Percentiles rank a stretch among this genome's conserved stretches.
phyloP scores from a whole-genome alignment of 2,329 filamentous ascomycete species.

The Daldinia sp. region DNA sequence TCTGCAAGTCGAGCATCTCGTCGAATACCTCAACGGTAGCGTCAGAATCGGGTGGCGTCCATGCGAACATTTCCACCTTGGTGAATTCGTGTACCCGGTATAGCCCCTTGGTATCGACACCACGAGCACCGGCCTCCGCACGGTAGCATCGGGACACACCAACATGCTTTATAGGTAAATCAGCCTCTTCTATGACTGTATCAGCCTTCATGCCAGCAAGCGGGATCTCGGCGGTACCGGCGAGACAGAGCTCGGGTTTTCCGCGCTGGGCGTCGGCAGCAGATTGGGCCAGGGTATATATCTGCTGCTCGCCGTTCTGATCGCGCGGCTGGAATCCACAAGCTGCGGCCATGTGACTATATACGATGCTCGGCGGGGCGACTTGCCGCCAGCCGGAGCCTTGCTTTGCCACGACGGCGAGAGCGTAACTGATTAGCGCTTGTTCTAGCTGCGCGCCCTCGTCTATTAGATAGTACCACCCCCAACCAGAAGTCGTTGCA shows the following conservation, averaged over 20 bases:
- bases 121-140: conserved; percentile 91
- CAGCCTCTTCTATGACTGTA: conserved; percentile 70
- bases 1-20: conserved; percentile 89
- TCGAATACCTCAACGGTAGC: conserved; percentile 74
- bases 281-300: conserved; percentile 81
- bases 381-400: conserved; percentile 79
- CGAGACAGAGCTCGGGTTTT: conserved; percentile 79
- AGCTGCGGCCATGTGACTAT: conserved; percentile 87
- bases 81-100: conserved; percentile 99
- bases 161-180: conserved; percentile 82
- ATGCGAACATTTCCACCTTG: conserved; percentile 97
- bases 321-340: conserved; percentile 97
- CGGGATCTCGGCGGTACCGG: conserved; percentile 94
- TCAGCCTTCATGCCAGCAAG: conserved; percentile 91
- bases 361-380: conserved; percentile 89
- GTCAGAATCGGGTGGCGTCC: conserved; percentile 73
- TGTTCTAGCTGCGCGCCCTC: conserved; percentile 95
- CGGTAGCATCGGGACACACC: conserved; percentile 94
- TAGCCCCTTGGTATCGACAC: conserved; percentile 90
- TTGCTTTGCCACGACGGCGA: conserved; percentile 75
- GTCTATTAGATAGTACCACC: conserved; percentile 96
- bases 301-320: conserved; percentile 89
- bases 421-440: conserved; percentile 87
- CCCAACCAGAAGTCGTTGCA: conserved; percentile 89
- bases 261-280: conserved; percentile 70